A percentile compares a stretch with the other conserved stretches of the same genome.
Conservation (phyloP, 805 yeast genomes). For the Wickerhamomyces mucosus region DNA sequence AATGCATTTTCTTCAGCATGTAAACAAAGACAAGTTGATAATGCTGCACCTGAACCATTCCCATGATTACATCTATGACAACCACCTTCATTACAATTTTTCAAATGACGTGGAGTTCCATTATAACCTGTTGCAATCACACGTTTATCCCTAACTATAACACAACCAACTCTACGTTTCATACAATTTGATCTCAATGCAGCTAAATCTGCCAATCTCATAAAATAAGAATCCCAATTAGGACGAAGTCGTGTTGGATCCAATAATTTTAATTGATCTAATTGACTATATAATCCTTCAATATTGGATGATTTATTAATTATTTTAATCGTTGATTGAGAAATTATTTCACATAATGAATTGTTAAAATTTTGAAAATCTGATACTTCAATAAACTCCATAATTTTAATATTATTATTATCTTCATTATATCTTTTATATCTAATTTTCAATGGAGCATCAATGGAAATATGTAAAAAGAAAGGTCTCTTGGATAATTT, state of each 20-base stretch:
- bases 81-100: slow-evolving; percentile 93
- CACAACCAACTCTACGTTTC: slow-evolving; percentile 97
- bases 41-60: slow-evolving; percentile 46
- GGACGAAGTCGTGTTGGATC: slow-evolving; percentile 70
- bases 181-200: slow-evolving; percentile 91
- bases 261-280: slow-evolving; percentile 32
- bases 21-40: slow-evolving; percentile 82
- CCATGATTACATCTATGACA: slow-evolving; percentile 82
- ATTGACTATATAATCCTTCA: slow-evolving; percentile 26
- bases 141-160: slow-evolving; percentile 73
- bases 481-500: slow-evolving; percentile 63
- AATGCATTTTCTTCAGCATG: slow-evolving; percentile 98
- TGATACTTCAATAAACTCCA: slow-evolving; percentile 29
- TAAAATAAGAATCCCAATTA: slow-evolving; percentile 93
- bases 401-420: slow-evolving; percentile 16
- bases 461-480: slow-evolving; percentile 69
- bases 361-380: slow-evolving; percentile 25
- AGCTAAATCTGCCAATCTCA: slow-evolving; percentile 88
- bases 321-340: slow-evolving; percentile 47
- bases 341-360: slow-evolving; percentile 31
- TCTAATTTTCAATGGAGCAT: slow-evolving; percentile 56
- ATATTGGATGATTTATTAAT: slow-evolving; percentile 37
- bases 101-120: slow-evolving; percentile 87
- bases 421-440: slow-evolving; percentile 14
- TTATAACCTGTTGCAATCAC: slow-evolving; percentile 96